Conservation (phyloP, 345 rosid genomes). For the Bruguiera sexangula region DNA sequence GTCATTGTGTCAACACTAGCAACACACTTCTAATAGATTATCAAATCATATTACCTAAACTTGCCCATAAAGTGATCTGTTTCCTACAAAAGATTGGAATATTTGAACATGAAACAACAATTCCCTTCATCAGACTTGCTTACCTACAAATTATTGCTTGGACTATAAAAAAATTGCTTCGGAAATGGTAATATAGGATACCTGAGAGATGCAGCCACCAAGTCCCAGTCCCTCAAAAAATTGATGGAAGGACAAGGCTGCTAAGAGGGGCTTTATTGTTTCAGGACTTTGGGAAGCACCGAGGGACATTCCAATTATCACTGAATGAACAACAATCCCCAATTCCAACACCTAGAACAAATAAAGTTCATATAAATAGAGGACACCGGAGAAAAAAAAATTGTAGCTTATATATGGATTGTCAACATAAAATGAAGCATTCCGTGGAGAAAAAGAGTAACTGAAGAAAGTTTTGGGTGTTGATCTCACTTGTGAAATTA, state of each 20-base stretch:
- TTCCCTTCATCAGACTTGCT: too few relatives aligned
- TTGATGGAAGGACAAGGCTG: slow-evolving; percentile 71
- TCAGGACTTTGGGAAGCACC: slow-evolving; percentile 52
- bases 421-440: too few relatives aligned
- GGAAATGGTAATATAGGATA: neutral
- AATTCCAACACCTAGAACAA: slow-evolving; percentile 52
- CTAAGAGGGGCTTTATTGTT: slow-evolving; percentile 60
- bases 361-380: neutral
- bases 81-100: too few relatives aligned
- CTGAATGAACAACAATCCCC: slow-evolving; percentile 71
- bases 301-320: slow-evolving; percentile 62
- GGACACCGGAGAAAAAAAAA: neutral
- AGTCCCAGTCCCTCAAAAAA: slow-evolving; percentile 82
- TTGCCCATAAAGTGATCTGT: too few relatives aligned
- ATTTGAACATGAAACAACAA: too few relatives aligned
- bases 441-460: too few relatives aligned
- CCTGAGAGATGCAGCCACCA: slow-evolving; percentile 74
- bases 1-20: slow-evolving; percentile 26
- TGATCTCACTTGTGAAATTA: slow-evolving; percentile 46
- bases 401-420: neutral
- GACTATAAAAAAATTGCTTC: neutral
- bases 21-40: too few relatives aligned
- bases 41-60: too few relatives aligned
- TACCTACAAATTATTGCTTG: neutral
- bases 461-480: neutral